Percentiles rank a stretch among this genome's conserved stretches.
These are phyloP conservation scores for Akebia trifoliata DNA, from an alignment of 164 flowering plant genomes.

Conservation along the genomic window DNA sequence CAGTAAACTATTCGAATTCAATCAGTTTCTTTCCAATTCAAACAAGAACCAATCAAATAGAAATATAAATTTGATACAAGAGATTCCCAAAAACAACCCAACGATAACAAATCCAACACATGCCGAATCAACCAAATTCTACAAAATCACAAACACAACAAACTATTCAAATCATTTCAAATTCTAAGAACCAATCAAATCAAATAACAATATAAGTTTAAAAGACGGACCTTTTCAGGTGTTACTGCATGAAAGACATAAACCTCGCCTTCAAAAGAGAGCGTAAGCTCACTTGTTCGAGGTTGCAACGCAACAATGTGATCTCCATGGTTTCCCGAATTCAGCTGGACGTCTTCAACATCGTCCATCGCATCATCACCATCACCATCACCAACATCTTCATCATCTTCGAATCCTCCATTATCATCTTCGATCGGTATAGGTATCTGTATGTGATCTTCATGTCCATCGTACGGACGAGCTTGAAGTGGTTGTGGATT, in stretches of 20 bases:
- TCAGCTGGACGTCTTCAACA: constrained; percentile 12
- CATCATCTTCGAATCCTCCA: constrained; percentile 9
- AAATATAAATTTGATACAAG: too few relatives aligned
- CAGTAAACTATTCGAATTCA: too few relatives aligned
- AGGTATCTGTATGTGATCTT: constrained; percentile 14
- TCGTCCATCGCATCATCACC: too few relatives aligned
- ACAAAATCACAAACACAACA: too few relatives aligned
- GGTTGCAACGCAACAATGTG: constrained; percentile 7
- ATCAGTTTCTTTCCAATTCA: too few relatives aligned
- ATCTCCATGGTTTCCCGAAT: constrained; percentile 11
- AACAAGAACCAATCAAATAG: too few relatives aligned
- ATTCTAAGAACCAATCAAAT: too few relatives aligned
- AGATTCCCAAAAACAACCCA: too few relatives aligned
- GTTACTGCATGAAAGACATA: constrained; percentile 20
- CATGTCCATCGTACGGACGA: constrained; percentile 18
- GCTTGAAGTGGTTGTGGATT: constrained; percentile 19
- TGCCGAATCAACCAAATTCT: too few relatives aligned
- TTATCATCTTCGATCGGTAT: constrained; percentile 17
- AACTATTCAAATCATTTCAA: too few relatives aligned
- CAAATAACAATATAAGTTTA: too few relatives aligned
- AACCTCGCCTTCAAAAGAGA: constrained; percentile 27
- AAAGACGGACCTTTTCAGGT: constrained; percentile 19
- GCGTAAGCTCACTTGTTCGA: constrained; percentile 23
- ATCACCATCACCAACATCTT: constrained; percentile 12
- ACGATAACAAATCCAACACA: too few relatives aligned